Evolutionary conservation across 495 filamentous ascomycete species (phyloP), one percentile per base, ranked within the genome.

Genomic region (Paragyromitra xinjiangensis): DNA sequence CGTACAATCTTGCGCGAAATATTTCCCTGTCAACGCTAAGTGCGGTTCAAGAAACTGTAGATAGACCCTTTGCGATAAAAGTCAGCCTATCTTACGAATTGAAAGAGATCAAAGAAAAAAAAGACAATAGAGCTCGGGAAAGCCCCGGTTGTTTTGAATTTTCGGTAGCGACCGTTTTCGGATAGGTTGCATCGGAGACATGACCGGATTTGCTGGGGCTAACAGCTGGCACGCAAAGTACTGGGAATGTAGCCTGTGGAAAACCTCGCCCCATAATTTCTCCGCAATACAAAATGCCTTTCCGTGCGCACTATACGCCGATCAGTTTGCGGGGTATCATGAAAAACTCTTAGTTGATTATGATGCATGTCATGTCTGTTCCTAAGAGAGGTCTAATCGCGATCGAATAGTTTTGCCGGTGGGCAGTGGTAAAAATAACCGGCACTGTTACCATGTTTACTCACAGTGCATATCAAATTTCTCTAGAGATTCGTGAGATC

Each of bases 101-200:
- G 44, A 12, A 48, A 12, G 11, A 56, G 53, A n/a, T 48, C 44
- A 48, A 2, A 22, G 4, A 9, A 55, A 9, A 9, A 55, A 22
- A 40, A 69, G 12, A 39, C 44, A 44, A 45, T 42, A 6, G 59
- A 51, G 37, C 58, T 4, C 68, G 44, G 40, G 19, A 37, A 56
- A 14, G 5, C 45, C 56, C 44, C 44, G 69, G 29, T n/a, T 45
- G 69, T 63, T 71, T 65, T 34, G 26, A 39, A 64, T 64, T 22
- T 45, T 65, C 61, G 69, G 69, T 64, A 64, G 19, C 59, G 59
- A 53, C 69, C 59, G 44, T 65, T 73, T 73, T 71, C 16, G 69
- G 69, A 42, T 16, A 1, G 44, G 34, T 6, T 63, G 44, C 26
- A 19, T 44, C 70, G 70, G 70, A 39, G 61, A 73, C 61, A 65